Conservation (phyloP, 2,329 filamentous ascomycete species). For the Cercospora canescens region DNA sequence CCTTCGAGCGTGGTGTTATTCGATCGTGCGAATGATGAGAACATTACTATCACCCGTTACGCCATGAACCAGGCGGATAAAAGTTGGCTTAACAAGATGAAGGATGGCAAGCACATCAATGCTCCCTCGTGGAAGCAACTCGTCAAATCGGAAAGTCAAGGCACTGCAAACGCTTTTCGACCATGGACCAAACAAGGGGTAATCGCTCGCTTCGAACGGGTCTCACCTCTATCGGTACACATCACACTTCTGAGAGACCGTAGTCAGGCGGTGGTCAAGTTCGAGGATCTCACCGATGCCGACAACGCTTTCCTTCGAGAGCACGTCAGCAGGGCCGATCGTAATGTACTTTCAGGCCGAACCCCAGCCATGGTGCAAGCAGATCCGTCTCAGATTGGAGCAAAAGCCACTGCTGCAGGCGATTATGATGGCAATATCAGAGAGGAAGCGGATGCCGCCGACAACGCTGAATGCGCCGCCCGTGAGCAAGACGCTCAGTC, state of each 20-base stretch:
- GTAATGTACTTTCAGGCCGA: not conserved
- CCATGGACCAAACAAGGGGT: not conserved
- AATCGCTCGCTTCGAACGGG: not conserved
- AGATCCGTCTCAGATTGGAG: not conserved
- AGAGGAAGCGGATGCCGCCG: not conserved
- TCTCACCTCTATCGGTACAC: not conserved
- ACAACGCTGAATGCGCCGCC: not conserved
- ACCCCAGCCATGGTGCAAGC: not conserved
- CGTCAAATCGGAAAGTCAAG: not conserved
- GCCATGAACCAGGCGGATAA: not conserved
- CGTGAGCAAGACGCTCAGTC: not conserved
- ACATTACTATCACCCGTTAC: not conserved
- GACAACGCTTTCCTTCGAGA: not conserved
- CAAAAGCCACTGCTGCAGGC: not conserved
- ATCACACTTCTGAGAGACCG: not conserved
- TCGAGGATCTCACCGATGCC: not conserved
- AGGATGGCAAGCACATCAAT: not conserved
- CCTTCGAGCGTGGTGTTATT: not conserved
- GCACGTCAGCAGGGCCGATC: not conserved
- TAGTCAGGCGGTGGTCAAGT: not conserved
- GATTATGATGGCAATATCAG: not conserved
- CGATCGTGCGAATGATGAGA: not conserved
- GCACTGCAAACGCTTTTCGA: not conserved
- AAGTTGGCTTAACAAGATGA: not conserved
- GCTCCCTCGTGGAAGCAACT: not conserved